Evolutionary conservation across 1,284 basidiomycete genomes (phyloP).

Genomic region (Rhodotorula sp.): DNA sequence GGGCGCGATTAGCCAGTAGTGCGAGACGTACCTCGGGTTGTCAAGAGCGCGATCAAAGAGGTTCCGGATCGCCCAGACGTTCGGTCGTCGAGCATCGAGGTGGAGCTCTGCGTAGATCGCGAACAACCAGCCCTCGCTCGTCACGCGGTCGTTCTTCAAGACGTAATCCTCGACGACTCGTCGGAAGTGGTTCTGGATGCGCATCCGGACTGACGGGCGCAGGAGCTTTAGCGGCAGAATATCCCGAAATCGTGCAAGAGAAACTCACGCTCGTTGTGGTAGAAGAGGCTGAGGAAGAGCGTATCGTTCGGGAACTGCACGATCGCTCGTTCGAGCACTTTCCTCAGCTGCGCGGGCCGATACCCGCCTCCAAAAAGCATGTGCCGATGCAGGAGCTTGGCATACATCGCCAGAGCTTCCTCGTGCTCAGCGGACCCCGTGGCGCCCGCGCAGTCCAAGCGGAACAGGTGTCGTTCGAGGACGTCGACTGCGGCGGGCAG

Average conservation of each 20-base stretch:
- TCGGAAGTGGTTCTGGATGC: slow-evolving; percentile 62
- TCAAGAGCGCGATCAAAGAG: slow-evolving; percentile 45
- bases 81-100: slow-evolving; percentile 37
- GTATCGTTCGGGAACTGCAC: slow-evolving; percentile 68
- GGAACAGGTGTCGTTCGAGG: slow-evolving; percentile 53
- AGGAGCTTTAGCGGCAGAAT: slow-evolving; percentile 53
- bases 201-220: slow-evolving; percentile 44
- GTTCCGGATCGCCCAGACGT: slow-evolving; percentile 39
- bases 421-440: slow-evolving; percentile 56
- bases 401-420: slow-evolving; percentile 59
- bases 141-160: slow-evolving; percentile 62
- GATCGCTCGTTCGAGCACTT: slow-evolving; percentile 60
- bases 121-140: slow-evolving; percentile 44
- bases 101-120: slow-evolving; percentile 47
- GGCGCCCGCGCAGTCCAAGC: slow-evolving; percentile 39
- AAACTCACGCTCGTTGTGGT: slow-evolving; percentile 73
- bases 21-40: slow-evolving; percentile 27
- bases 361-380: slow-evolving; percentile 58
- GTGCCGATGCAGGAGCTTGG: slow-evolving; percentile 65
- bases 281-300: slow-evolving; percentile 68
- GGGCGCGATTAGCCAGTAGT: too few species aligned
- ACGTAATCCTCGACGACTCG: slow-evolving; percentile 62
- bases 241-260: slow-evolving; percentile 43
- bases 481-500: slow-evolving; percentile 54
- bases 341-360: slow-evolving; percentile 62